A percentile compares a stretch with the other conserved stretches of the same genome.
Conservation (phyloP, 257 asterid genomes). For the Solanum neorickii region DNA sequence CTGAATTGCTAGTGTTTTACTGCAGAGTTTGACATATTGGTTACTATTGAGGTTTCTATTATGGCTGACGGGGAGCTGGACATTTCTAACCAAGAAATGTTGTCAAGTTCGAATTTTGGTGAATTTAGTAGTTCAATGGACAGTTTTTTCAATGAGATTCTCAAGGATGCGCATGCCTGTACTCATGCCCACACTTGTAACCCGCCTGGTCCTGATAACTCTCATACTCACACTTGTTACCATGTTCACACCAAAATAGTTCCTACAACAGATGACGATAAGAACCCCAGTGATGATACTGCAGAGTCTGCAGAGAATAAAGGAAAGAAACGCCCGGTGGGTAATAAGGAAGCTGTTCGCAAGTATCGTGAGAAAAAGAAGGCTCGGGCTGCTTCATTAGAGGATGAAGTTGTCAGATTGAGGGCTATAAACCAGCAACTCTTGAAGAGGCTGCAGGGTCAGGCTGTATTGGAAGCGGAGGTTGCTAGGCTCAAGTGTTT, state of each 20-base stretch:
- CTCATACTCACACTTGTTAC: conserved; percentile 72
- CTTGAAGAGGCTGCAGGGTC: conserved; percentile 82
- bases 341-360: conserved; percentile 95
- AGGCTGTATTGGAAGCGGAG: conserved; percentile 86
- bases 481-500: conserved; percentile 83
- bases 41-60: neutral
- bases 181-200: conserved; percentile 96
- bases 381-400: conserved; percentile 79
- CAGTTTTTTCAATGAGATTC: conserved; percentile 25
- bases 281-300: conserved; percentile 71
- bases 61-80: conserved; percentile 42
- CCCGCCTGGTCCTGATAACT: conserved; percentile 83
- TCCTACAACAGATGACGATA: conserved; percentile 51
- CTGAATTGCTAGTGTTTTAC: neutral
- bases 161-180: conserved; percentile 40
- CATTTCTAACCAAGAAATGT: conserved; percentile 26
- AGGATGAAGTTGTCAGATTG: conserved; percentile 70
- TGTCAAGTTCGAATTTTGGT: conserved; percentile 21
- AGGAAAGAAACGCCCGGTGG: conserved; percentile 62
- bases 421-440: conserved; percentile 83
- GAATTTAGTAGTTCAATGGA: conserved; percentile 35
- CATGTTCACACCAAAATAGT: conserved; percentile 90
- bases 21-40: neutral
- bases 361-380: conserved; percentile 95
- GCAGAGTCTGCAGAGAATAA: conserved; percentile 74